phyloP scores from a whole-genome alignment of 2,329 filamentous ascomycete genomes.

The Dactylellina sp. region DNA sequence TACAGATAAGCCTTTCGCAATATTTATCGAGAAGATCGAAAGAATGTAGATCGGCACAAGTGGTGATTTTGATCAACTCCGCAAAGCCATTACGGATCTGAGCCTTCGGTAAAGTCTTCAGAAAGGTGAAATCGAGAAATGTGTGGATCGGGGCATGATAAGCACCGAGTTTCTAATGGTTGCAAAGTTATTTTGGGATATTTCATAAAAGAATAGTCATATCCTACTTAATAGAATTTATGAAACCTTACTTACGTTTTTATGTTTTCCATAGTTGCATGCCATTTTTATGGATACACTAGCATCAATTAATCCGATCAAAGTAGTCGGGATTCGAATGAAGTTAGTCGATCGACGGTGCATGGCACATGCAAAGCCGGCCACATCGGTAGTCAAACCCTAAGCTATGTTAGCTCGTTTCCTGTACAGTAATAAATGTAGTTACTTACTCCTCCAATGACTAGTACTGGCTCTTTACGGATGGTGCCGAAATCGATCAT shows the following conservation, averaged over 20 bases:
- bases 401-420: constrained; percentile 63
- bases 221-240: too few relatives aligned
- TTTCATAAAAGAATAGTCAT: neutral
- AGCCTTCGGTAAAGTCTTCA: constrained; percentile 74
- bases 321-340: constrained; percentile 78
- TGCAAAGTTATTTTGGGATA: neutral
- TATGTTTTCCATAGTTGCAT: constrained; percentile 80
- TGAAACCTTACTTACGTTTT: constrained; percentile 73
- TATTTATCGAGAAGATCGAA: constrained; percentile 77
- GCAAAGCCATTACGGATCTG: constrained; percentile 80
- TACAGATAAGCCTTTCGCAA: constrained; percentile 75
- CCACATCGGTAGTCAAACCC: constrained; percentile 78
- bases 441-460: constrained; percentile 17
- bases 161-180: constrained; percentile 63
- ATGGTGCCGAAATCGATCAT: constrained; percentile 80
- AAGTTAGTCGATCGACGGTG: constrained; percentile 80
- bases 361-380: constrained; percentile 77
- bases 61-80: constrained; percentile 80
- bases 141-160: constrained; percentile 79
- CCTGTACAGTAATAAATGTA: constrained; percentile 71
- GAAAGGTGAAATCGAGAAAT: constrained; percentile 77
- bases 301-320: constrained; percentile 80
- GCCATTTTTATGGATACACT: constrained; percentile 83
- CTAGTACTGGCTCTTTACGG: constrained; percentile 67
- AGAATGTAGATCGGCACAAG: constrained; percentile 74